Conservation (phyloP, 305 asterid genomes). For the Stenogyne calaminthoides region DNA sequence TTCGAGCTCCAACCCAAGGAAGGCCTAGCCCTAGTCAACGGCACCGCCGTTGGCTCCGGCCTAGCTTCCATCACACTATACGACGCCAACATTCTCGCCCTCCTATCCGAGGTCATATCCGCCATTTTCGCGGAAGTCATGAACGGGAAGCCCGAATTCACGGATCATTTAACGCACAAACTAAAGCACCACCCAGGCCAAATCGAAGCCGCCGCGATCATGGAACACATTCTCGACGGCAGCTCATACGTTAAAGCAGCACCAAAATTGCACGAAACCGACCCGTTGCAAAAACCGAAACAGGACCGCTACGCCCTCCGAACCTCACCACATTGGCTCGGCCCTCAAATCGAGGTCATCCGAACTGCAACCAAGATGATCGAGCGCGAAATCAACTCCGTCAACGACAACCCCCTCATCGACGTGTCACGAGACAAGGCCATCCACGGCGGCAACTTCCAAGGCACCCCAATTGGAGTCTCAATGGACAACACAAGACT, state of each 20-base stretch:
- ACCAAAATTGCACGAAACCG: slow-evolving; percentile 55
- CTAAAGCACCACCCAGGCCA: slow-evolving; percentile 91
- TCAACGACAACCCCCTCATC: slow-evolving; percentile 73
- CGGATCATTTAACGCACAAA: slow-evolving; percentile 77
- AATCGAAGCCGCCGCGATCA: slow-evolving; percentile 81
- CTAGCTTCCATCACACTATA: slow-evolving; percentile 72
- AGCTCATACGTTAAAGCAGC: slow-evolving; percentile 65
- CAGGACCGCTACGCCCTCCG: slow-evolving; percentile 76
- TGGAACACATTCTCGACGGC: slow-evolving; percentile 79
- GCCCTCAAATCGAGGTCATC: slow-evolving; percentile 77
- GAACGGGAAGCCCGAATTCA: slow-evolving; percentile 84
- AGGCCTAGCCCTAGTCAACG: slow-evolving; percentile 83
- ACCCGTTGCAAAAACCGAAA: slow-evolving; percentile 69
- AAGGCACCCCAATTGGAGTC: slow-evolving; percentile 77
- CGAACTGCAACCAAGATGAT: slow-evolving; percentile 73
- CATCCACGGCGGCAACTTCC: slow-evolving; percentile 79
- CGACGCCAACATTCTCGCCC: slow-evolving; percentile 63
- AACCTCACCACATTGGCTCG: slow-evolving; percentile 83
- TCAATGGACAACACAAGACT: slow-evolving; percentile 75
- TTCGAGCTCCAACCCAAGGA: slow-evolving; percentile 88
- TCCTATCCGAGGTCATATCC: slow-evolving; percentile 61
- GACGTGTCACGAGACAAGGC: slow-evolving; percentile 80
- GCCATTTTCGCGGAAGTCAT: slow-evolving; percentile 85
- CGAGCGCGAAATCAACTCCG: slow-evolving; percentile 74
- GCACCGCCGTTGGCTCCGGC: slow-evolving; percentile 90